phyloP scores from a whole-genome alignment of 371 early-diverging fungal species.

The Syncephalis fuscata region DNA sequence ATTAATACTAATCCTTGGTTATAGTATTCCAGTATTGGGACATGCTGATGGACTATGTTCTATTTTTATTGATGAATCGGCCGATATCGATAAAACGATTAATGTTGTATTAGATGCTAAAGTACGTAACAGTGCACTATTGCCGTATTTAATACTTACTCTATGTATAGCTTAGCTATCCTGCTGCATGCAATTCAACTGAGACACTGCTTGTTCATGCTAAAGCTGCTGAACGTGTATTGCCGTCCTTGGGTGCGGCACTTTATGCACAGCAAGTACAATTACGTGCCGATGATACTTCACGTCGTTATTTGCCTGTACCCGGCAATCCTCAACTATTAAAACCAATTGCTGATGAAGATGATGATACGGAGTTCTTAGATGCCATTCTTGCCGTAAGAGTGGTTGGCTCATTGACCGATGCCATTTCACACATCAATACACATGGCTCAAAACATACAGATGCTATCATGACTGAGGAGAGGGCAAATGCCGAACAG shows the following conservation, averaged over 20 bases:
- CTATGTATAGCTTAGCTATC: conserved; percentile 58
- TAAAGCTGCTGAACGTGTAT: conserved; percentile 25
- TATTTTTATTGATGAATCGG: conserved; percentile 68
- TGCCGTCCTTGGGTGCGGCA: conserved; percentile 28
- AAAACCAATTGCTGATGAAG: conserved; percentile 19
- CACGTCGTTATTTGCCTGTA: conserved; percentile 13
- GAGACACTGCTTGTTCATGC: conserved; percentile 82
- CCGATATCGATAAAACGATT: conserved; percentile 55
- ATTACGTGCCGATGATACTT: conserved; percentile 32
- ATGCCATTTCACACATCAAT: conserved; percentile 83
- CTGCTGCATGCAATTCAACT: conserved; percentile 90
- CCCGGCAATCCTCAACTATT: conserved; percentile 2
- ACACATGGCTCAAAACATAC: conserved; percentile 89
- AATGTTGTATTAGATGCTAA: conserved; percentile 80
- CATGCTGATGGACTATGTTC: conserved; percentile 96
- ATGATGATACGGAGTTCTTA: conserved; percentile 82
- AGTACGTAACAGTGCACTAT: conserved; percentile 15
- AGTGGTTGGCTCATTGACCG: conserved; percentile 51
- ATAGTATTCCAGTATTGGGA: conserved; percentile 91
- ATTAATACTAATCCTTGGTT: not conserved
- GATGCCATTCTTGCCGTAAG: conserved; percentile 72
- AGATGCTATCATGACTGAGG: conserved; percentile 80
- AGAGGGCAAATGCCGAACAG: conserved; percentile 42
- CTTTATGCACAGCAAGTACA: conserved; percentile 36
- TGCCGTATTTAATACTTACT: no score